These are phyloP conservation scores for Pichia eremophila DNA, from an alignment of 805 yeast genomes.

Conservation along the genomic window DNA sequence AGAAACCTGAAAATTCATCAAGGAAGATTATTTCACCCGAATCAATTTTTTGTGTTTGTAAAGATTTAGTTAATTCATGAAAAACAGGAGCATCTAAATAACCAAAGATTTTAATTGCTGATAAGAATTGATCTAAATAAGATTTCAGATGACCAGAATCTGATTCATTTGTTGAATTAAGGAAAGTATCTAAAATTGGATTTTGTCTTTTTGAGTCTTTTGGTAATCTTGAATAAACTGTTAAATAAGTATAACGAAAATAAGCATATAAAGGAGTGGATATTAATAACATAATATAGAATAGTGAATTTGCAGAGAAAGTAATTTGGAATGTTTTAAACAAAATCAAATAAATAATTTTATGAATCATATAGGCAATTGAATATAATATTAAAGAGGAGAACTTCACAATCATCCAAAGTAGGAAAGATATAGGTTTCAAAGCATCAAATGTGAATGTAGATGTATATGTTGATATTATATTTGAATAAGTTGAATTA, in stretches of 20 bases:
- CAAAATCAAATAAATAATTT: constrained; percentile 21
- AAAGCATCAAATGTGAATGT: neutral
- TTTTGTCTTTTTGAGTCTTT: constrained; percentile 35
- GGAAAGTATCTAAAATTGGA: constrained; percentile 38
- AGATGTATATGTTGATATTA: neutral
- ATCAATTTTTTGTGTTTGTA: constrained; percentile 78
- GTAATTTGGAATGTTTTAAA: constrained; percentile 42
- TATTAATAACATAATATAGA: constrained; percentile 25
- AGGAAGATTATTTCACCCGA: constrained; percentile 68
- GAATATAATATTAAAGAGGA: neutral
- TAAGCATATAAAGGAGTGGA: constrained; percentile 33
- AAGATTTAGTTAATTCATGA: constrained; percentile 83
- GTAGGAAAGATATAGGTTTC: neutral
- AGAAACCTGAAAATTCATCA: constrained; percentile 65
- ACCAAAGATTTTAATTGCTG: constrained; percentile 90
- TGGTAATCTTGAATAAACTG: constrained; percentile 51
- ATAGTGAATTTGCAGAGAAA: constrained; percentile 39
- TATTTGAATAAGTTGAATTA: neutral
- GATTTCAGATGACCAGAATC: constrained; percentile 40
- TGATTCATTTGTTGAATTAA: constrained; percentile 27
- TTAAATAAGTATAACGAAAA: constrained; percentile 54
- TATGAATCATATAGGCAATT: constrained; percentile 5
- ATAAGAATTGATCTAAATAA: constrained; percentile 79
- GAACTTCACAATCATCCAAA: neutral
- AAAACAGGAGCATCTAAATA: constrained; percentile 84